Percentiles rank a stretch among this genome's conserved stretches.
phyloP scores from a whole-genome alignment of 2,329 filamentous ascomycete species.

The Colletotrichum eleusines region DNA sequence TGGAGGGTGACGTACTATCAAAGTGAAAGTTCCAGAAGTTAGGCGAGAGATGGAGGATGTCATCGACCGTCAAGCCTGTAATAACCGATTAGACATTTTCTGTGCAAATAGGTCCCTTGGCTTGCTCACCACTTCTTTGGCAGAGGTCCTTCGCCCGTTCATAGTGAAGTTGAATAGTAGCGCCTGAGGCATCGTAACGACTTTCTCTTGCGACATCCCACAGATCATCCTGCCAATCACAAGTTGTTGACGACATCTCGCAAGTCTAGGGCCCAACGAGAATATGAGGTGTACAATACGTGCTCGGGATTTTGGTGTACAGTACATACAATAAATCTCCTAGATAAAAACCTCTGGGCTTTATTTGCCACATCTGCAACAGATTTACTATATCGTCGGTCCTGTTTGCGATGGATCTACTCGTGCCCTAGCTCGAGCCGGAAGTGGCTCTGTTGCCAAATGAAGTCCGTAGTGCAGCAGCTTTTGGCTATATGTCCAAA shows the following conservation, averaged over 20 bases:
- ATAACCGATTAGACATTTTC: neutral
- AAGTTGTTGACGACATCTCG: neutral
- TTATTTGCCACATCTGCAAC: neutral
- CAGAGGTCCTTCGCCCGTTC: conserved; percentile 10
- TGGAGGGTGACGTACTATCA: no score
- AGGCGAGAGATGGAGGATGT: no score
- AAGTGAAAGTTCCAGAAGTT: no score
- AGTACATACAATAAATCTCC: neutral
- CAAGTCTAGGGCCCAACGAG: neutral
- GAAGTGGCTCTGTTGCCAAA: no score
- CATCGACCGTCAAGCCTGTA: neutral
- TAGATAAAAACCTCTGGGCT: neutral
- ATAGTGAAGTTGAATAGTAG: conserved; percentile 8
- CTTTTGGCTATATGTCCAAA: no score
- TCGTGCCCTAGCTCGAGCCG: no score
- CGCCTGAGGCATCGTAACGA: neutral
- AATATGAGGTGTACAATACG: neutral
- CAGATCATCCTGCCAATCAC: neutral
- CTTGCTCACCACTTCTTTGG: neutral
- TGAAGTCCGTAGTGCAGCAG: no score
- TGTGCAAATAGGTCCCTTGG: neutral
- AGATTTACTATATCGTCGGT: neutral
- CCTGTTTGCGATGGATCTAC: no score
- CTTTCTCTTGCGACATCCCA: neutral
- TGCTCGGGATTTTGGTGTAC: neutral